Conservation (phyloP, 2,329 filamentous ascomycete genomes). For the Cytospora piceicola region DNA sequence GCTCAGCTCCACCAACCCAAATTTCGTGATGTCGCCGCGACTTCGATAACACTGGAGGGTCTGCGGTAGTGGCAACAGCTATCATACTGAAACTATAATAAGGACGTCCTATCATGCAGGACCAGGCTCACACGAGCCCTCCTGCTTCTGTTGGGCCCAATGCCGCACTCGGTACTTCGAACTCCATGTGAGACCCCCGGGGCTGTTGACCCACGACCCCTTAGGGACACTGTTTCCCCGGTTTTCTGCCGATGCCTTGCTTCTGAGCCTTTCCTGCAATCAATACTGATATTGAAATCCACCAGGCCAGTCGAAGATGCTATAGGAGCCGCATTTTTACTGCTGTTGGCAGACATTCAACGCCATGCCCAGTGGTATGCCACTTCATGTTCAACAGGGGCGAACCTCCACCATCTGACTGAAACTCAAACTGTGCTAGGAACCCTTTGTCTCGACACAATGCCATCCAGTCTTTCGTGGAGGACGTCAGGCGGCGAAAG, state of each 20-base stretch:
- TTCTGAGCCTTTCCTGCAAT: neutral
- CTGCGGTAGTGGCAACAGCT: neutral
- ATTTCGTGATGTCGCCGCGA: neutral
- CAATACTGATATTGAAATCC: neutral
- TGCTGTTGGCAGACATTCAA: neutral
- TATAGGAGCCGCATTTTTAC: neutral
- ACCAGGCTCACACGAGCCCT: neutral
- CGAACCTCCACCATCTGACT: neutral
- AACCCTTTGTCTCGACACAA: neutral
- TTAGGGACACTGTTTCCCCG: neutral
- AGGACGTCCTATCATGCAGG: slow-evolving; percentile 4
- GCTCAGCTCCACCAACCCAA: neutral
- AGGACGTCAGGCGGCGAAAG: slow-evolving; percentile 13
- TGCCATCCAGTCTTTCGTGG: neutral
- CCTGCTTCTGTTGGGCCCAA: neutral
- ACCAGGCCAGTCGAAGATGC: slow-evolving; percentile 6
- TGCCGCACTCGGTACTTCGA: neutral
- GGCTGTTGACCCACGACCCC: neutral
- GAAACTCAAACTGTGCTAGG: neutral
- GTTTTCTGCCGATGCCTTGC: neutral
- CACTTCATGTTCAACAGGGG: neutral
- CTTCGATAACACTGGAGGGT: neutral
- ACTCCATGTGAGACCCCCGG: slow-evolving; percentile 13
- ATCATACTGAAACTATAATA: too few relatives aligned
- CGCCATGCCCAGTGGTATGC: neutral